Percentiles rank a stretch among this genome's conserved stretches.
Evolutionary conservation across 352 stramenopile genomes (phyloP).

Genomic region (Phytopythium montanum): DNA sequence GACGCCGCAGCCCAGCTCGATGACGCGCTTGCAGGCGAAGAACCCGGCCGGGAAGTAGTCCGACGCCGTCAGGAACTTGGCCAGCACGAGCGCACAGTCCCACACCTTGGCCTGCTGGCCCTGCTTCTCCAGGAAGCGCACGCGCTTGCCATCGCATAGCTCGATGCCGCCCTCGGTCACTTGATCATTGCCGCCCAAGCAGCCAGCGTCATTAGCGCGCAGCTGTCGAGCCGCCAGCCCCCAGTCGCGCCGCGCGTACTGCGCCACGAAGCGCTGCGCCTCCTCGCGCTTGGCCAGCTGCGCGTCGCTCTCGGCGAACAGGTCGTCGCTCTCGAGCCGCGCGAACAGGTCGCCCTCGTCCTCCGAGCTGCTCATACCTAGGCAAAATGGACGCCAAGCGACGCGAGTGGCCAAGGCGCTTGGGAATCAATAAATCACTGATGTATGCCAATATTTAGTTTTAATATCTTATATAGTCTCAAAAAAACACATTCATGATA

Average conservation of each 20-base stretch:
- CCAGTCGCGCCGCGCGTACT: conserved; percentile 38
- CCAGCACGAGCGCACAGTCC: conserved; percentile 52
- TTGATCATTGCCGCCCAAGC: conserved; percentile 20
- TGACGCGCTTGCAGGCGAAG: conserved; percentile 46
- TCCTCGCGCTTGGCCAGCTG: conserved; percentile 34
- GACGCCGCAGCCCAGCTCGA: conserved; percentile 56
- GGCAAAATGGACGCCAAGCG: conserved; percentile 4
- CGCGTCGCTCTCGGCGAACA: conserved; percentile 32
- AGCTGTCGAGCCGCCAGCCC: conserved; percentile 30
- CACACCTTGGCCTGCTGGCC: conserved; percentile 58
- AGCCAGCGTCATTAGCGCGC: conserved; percentile 12
- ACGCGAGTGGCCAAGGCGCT: not conserved
- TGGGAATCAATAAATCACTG: not conserved
- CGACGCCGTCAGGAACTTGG: conserved; percentile 40
- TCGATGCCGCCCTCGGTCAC: conserved; percentile 25
- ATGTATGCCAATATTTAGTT: not conserved
- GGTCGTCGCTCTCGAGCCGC: conserved; percentile 30
- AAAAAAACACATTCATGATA: not conserved
- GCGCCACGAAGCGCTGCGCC: conserved; percentile 25
- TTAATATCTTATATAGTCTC: not conserved
- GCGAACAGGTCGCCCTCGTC: conserved; percentile 37
- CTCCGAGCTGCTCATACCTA: conserved; percentile 29
- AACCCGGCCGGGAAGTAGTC: conserved; percentile 31
- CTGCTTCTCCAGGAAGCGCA: conserved; percentile 48
- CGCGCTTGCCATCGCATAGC: conserved; percentile 15